A percentile compares a stretch with the other conserved stretches of the same genome.
Conservation (phyloP, 2,329 filamentous ascomycete genomes). For the Tolypocladium guangdongense region DNA sequence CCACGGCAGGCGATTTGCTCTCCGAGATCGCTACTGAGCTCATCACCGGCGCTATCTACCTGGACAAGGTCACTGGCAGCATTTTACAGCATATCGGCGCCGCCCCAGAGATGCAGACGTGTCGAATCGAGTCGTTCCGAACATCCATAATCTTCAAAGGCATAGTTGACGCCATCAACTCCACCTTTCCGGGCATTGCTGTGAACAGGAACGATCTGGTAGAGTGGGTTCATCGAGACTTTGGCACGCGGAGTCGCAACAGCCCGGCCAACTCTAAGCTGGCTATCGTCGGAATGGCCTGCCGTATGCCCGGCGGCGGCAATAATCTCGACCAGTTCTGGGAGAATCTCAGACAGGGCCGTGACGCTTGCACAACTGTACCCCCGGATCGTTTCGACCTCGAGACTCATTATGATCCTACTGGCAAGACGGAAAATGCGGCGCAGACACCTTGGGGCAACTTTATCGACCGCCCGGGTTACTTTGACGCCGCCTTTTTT, state of each 20-base stretch:
- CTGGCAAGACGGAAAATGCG: conserved; percentile 53
- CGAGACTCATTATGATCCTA: conserved; percentile 49
- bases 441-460: conserved; percentile 22
- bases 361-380: conserved; percentile 50
- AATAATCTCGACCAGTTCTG: conserved; percentile 50
- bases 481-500: conserved; percentile 61
- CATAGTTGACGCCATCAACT: neutral
- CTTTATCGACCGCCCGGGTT: conserved; percentile 52
- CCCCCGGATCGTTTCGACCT: conserved; percentile 52
- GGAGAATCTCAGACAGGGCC: conserved; percentile 52
- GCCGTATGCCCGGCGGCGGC: conserved; percentile 51
- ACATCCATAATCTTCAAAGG: neutral
- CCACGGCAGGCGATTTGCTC: neutral
- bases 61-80: neutral
- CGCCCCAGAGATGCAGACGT: too few relatives aligned
- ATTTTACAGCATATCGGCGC: neutral
- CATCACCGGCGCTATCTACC: neutral
- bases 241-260: too few relatives aligned
- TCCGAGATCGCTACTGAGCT: neutral
- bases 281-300: conserved; percentile 56
- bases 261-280: conserved; percentile 2
- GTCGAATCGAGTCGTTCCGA: neutral
- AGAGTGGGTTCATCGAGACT: neutral
- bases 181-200: neutral
- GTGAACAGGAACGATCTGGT: neutral